These are phyloP conservation scores for Moesziomyces parantarcticus DNA, from an alignment of 1,284 basidiomycete genomes.

Conservation along the genomic window DNA sequence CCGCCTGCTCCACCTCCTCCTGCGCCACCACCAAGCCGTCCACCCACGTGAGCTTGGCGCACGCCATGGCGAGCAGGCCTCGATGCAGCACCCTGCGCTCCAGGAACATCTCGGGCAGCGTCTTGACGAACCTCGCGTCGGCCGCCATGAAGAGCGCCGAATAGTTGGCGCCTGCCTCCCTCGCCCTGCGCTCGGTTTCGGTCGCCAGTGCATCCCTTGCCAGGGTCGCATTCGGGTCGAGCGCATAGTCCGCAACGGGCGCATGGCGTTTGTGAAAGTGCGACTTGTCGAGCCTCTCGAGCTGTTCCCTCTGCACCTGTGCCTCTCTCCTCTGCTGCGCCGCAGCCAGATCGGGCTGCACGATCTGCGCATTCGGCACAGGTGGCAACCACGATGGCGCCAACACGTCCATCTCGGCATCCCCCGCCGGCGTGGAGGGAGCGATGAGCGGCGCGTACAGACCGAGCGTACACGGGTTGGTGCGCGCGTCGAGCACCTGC, in stretches of 20 bases:
- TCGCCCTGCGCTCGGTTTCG: conserved; percentile 16
- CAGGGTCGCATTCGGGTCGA: conserved; percentile 28
- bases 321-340: conserved; percentile 15
- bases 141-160: conserved; percentile 47
- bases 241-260: conserved; percentile 27
- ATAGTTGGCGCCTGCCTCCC: conserved; percentile 20
- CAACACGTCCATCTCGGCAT: conserved; percentile 5
- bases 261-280: conserved; percentile 62
- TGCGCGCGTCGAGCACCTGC: conserved; percentile 59
- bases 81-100: conserved; percentile 58
- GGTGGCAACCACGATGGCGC: conserved; percentile 47
- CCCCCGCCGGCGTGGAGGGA: conserved; percentile 11
- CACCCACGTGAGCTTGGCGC: conserved; percentile 59
- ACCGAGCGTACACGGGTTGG: conserved; percentile 64
- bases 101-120: conserved; percentile 50
- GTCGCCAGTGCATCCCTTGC: conserved; percentile 21
- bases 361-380: conserved; percentile 57
- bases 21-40: conserved; percentile 60
- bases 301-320: conserved; percentile 25
- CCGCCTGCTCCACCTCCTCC: conserved; percentile 56
- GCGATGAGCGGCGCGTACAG: conserved; percentile 62
- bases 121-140: conserved; percentile 57
- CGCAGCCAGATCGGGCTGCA: conserved; percentile 52
- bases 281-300: conserved; percentile 56
- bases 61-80: conserved; percentile 64